A percentile compares a stretch with the other conserved stretches of the same genome.
Conservation (phyloP, 108 stramenopile species). For the Mayamaea pseudoterrestris region DNA sequence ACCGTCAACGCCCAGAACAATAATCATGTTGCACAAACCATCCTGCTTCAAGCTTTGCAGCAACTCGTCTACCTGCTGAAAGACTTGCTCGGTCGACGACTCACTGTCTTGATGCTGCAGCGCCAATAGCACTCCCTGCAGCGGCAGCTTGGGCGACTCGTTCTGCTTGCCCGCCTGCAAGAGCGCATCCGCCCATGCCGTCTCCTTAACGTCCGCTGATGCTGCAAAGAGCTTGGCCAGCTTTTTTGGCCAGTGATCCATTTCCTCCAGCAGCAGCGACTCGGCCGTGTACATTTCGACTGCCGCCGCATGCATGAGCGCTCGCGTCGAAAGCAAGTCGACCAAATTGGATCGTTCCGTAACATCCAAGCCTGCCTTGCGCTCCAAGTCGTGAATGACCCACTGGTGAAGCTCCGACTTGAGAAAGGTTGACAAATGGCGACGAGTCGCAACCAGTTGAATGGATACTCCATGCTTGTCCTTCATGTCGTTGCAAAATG, state of each 20-base stretch:
- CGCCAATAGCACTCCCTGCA: constrained; percentile 32
- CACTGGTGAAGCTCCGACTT: constrained; percentile 31
- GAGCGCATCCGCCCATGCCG: constrained; percentile 18
- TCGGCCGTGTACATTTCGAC: too few relatives aligned
- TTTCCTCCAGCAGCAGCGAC: not conserved
- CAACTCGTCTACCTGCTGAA: constrained; percentile 4
- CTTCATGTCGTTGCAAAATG: too few relatives aligned
- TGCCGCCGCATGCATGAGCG: too few relatives aligned
- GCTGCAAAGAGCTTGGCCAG: not conserved
- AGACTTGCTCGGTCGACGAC: not conserved
- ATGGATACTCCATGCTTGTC: constrained; percentile 12
- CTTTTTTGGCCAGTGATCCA: not conserved
- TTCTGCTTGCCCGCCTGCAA: constrained; percentile 16
- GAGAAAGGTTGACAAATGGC: constrained; percentile 9
- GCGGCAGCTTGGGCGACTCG: constrained; percentile 21
- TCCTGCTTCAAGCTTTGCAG: constrained; percentile 20
- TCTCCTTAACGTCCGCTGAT: not conserved
- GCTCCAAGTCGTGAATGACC: constrained; percentile 18
- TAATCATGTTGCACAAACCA: constrained; percentile 18
- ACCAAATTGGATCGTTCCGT: constrained; percentile 7
- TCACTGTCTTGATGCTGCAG: constrained; percentile 25
- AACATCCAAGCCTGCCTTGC: not conserved
- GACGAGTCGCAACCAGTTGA: constrained; percentile 12
- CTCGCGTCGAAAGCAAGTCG: constrained; percentile 1
- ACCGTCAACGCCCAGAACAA: constrained; percentile 28